Conservation (phyloP, 2,329 filamentous ascomycete species). For the Ophiostoma sp. region DNA sequence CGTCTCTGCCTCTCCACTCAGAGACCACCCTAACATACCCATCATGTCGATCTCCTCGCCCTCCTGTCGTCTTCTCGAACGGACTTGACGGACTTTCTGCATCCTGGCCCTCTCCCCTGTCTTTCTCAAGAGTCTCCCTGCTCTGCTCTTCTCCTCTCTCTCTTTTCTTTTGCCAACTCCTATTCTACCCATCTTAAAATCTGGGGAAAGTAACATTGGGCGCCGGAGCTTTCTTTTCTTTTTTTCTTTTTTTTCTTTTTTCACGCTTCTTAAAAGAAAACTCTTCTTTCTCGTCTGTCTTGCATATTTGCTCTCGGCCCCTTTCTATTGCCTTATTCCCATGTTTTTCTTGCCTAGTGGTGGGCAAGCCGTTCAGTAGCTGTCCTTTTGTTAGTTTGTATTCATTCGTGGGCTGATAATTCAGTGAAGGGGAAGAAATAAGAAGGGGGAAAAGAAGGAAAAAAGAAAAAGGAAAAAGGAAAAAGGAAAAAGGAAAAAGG, state of each 20-base stretch:
- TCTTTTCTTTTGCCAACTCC: neutral
- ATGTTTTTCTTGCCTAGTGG: neutral
- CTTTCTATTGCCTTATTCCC: neutral
- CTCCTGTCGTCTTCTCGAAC: neutral
- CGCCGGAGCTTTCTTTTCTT: neutral
- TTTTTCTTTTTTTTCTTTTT: neutral
- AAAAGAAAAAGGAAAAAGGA: too few species aligned
- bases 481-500: too few species aligned
- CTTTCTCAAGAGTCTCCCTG: neutral
- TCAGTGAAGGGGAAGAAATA: too few species aligned
- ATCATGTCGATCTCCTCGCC: neutral
- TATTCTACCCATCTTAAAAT: constrained; percentile 7
- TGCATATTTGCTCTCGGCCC: neutral
- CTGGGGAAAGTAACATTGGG: constrained; percentile 22
- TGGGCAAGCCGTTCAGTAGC: neutral
- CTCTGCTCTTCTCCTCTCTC: neutral
- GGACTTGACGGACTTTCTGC: constrained; percentile 6
- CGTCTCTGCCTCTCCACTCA: neutral
- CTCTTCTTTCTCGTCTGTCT: neutral
- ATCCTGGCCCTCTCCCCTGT: neutral
- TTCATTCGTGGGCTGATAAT: too few species aligned
- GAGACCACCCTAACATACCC: neutral
- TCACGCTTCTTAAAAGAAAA: neutral
- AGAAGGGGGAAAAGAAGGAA: too few species aligned
- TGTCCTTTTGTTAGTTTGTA: too few species aligned